phyloP scores from a whole-genome alignment of 2,329 filamentous ascomycete genomes.

The Cercospora citrullina region DNA sequence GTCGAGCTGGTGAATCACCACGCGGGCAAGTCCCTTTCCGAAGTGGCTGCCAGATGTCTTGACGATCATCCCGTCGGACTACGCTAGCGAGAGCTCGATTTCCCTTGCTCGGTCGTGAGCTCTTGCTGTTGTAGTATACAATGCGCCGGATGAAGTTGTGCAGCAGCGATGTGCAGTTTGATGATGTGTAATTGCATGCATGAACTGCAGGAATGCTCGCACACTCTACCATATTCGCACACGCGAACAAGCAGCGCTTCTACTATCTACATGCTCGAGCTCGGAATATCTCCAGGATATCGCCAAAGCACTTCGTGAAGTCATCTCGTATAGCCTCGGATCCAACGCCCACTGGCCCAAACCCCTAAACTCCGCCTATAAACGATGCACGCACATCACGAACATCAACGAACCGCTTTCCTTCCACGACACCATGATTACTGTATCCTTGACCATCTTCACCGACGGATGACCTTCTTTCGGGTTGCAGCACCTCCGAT shows the following conservation, averaged over 20 bases:
- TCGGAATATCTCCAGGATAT: neutral
- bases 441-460: neutral
- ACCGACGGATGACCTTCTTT: constrained; percentile 26
- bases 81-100: neutral
- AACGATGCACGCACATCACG: neutral
- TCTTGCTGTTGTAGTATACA: neutral
- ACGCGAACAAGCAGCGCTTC: neutral
- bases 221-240: neutral
- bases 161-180: neutral
- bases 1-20: neutral
- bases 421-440: neutral
- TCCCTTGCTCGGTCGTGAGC: neutral
- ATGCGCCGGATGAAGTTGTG: neutral
- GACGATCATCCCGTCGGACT: neutral
- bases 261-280: neutral
- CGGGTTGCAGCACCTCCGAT: constrained; percentile 18
- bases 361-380: neutral
- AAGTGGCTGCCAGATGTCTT: neutral
- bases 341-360: neutral
- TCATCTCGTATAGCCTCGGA: neutral
- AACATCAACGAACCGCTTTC: neutral
- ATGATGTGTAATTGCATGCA: neutral
- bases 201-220: neutral
- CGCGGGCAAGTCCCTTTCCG: constrained; percentile 1
- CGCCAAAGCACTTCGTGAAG: neutral